Percentiles rank a stretch among this genome's conserved stretches.
phyloP scores from a whole-genome alignment of 345 rosid species.

The Rhizophora mangle region DNA sequence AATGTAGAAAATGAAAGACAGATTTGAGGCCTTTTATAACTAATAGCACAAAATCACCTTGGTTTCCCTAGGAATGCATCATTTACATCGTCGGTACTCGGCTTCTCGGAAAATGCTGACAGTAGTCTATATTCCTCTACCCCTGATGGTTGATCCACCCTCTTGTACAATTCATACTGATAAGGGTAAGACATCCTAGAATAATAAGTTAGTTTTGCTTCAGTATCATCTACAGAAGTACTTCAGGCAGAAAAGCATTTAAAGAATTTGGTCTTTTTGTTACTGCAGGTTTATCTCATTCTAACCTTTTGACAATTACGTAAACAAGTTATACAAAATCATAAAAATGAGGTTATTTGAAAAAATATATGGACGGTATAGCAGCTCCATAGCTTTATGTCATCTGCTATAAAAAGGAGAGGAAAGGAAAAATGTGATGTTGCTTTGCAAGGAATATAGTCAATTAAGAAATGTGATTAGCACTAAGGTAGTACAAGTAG shows the following conservation, averaged over 20 bases:
- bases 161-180: conserved; percentile 68
- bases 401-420: no score
- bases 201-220: background rate
- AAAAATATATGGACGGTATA: no score
- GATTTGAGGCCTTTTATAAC: background rate
- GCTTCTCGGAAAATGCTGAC: conserved; percentile 53
- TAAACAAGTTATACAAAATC: no score
- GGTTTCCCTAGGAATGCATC: conserved; percentile 71
- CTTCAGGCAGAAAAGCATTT: background rate
- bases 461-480: no score
- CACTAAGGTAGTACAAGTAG: no score
- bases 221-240: background rate
- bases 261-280: background rate
- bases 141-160: conserved; percentile 51
- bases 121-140: conserved; percentile 62
- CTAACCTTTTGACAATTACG: no score
- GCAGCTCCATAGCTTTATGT: no score
- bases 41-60: conserved; percentile 26
- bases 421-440: no score
- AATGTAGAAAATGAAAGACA: background rate
- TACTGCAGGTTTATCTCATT: no score
- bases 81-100: conserved; percentile 63
- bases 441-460: no score
- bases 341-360: no score
- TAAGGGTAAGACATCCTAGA: conserved; percentile 70